Percentiles rank a stretch among this genome's conserved stretches.
phyloP scores from a whole-genome alignment of 2,329 filamentous ascomycete genomes.

The Verticillium nubilum region DNA sequence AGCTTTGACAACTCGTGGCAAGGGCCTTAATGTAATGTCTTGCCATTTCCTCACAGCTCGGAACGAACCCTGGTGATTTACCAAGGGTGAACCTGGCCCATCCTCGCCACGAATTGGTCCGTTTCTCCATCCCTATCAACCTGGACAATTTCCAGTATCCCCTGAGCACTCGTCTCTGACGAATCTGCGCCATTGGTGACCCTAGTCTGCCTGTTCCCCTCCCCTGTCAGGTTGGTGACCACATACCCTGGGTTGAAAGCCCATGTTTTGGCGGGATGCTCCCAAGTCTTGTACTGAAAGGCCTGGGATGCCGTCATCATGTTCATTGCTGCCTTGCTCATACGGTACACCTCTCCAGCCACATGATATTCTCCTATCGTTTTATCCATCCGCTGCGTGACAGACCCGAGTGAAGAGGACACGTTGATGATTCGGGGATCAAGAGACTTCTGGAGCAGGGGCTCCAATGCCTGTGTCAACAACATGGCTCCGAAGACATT shows the following conservation, averaged over 20 bases:
- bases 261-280: constrained; percentile 20
- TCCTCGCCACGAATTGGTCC: constrained; percentile 12
- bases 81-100: neutral
- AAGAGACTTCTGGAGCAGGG: constrained; percentile 21
- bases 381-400: constrained; percentile 16
- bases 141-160: constrained; percentile 17
- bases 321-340: constrained; percentile 31
- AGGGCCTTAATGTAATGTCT: too few relatives aligned
- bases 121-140: constrained; percentile 22
- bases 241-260: constrained; percentile 27
- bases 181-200: constrained; percentile 17
- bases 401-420: constrained; percentile 25
- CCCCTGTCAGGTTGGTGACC: constrained; percentile 24
- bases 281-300: constrained; percentile 19
- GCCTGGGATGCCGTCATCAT: constrained; percentile 25
- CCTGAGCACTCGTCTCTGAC: constrained; percentile 19
- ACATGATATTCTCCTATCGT: constrained; percentile 3
- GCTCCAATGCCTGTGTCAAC: constrained; percentile 23
- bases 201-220: constrained; percentile 17
- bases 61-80: neutral
- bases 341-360: constrained; percentile 22
- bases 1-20: too few relatives aligned
- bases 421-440: constrained; percentile 25
- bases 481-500: constrained; percentile 24
- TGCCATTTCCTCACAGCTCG: too few relatives aligned